A percentile compares a stretch with the other conserved stretches of the same genome.
Evolutionary conservation across 2,329 filamentous ascomycete species (phyloP).

Genomic region (Microcyclospora tardicrescens): DNA sequence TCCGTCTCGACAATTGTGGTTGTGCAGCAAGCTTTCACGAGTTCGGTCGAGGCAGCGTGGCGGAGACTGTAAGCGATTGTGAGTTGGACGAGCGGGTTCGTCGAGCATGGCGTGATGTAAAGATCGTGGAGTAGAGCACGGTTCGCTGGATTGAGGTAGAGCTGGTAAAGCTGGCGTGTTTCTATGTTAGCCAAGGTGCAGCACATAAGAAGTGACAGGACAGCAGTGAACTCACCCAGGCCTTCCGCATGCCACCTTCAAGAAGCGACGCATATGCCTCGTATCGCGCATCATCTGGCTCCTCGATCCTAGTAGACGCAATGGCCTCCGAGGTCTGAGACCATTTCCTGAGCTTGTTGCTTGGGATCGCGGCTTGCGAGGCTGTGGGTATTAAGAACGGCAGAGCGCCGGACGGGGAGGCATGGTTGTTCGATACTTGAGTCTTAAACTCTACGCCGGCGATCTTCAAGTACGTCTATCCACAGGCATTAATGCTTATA

Average conservation of each 20-base stretch:
- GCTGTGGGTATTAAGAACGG: slow-evolving; percentile 63
- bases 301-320: slow-evolving; percentile 30
- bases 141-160: slow-evolving; percentile 66
- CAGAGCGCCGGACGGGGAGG: slow-evolving; percentile 74
- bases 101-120: slow-evolving; percentile 54
- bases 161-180: slow-evolving; percentile 49
- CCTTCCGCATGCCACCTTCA: slow-evolving; percentile 64
- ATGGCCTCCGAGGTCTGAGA: slow-evolving; percentile 10
- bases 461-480: slow-evolving; percentile 73
- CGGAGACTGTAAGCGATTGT: slow-evolving; percentile 55
- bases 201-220: too few relatives aligned
- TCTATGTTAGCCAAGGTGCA: not conserved
- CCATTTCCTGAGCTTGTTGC: slow-evolving; percentile 58
- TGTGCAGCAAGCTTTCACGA: slow-evolving; percentile 49
- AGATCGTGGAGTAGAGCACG: slow-evolving; percentile 53
- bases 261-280: slow-evolving; percentile 70
- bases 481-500: not conserved
- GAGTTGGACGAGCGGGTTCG: slow-evolving; percentile 48
- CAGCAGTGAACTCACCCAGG: slow-evolving; percentile 50
- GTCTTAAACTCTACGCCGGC: slow-evolving; percentile 53
- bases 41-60: slow-evolving; percentile 58
- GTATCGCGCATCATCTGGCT: slow-evolving; percentile 43
- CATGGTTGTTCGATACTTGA: slow-evolving; percentile 75
- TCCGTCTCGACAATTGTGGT: slow-evolving; percentile 27
- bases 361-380: slow-evolving; percentile 34